Evolutionary conservation across 768 basidiomycete genomes (phyloP).

Genomic region (Tremella yokohamensis): DNA sequence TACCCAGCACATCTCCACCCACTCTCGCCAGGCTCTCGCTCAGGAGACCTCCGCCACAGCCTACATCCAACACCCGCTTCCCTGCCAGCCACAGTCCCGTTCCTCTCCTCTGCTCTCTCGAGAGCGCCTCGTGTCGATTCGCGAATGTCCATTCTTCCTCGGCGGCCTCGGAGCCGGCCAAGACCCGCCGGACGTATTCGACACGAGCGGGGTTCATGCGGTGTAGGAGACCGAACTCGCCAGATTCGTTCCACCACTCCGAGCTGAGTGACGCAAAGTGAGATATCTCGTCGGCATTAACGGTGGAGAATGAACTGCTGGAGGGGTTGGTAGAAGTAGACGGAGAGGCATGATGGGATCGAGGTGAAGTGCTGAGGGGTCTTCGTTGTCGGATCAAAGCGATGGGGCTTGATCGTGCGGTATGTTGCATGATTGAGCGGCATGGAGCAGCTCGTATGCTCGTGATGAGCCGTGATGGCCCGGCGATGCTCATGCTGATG

Average conservation of each 20-base stretch:
- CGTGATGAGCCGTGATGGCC: no score
- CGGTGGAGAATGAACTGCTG: slow-evolving; percentile 53
- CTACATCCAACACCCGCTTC: slow-evolving; percentile 77
- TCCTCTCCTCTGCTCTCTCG: slow-evolving; percentile 15
- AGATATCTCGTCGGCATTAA: slow-evolving; percentile 76
- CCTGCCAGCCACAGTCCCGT: slow-evolving; percentile 57
- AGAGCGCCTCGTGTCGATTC: slow-evolving; percentile 18
- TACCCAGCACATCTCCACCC: slow-evolving; percentile 81
- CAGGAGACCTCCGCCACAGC: slow-evolving; percentile 91
- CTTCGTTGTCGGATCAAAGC: no score
- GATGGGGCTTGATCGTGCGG: no score
- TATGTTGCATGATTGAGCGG: no score
- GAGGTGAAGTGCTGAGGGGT: no score
- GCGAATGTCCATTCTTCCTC: slow-evolving; percentile 41
- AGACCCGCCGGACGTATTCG: slow-evolving; percentile 62
- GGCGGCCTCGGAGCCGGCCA: slow-evolving; percentile 29
- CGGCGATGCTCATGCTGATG: no score
- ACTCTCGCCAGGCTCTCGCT: slow-evolving; percentile 87
- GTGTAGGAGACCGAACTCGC: slow-evolving; percentile 83
- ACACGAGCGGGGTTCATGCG: slow-evolving; percentile 91
- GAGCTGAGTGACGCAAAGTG: slow-evolving; percentile 84
- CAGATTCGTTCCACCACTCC: slow-evolving; percentile 93
- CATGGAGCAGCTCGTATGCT: no score
- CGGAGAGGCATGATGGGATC: no score
- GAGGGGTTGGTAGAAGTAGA: no score